phyloP scores from a whole-genome alignment of 2,329 filamentous ascomycete genomes.

The Aspergillus eucalypticola region DNA sequence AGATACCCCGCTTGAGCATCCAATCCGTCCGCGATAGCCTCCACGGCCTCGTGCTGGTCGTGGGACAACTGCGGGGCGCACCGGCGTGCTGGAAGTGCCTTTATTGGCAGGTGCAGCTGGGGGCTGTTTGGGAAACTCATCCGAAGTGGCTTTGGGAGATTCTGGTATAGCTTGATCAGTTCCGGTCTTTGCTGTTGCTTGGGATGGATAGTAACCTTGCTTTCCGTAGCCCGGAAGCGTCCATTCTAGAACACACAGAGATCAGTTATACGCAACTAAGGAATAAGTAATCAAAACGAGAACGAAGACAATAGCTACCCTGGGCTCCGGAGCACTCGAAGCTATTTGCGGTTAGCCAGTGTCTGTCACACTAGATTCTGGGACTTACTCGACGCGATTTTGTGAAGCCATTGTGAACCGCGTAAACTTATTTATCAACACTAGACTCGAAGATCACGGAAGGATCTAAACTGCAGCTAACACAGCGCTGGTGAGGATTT shows the following conservation, averaged over 20 bases:
- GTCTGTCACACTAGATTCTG: neutral
- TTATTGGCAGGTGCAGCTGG: neutral
- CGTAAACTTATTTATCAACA: neutral
- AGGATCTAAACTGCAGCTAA: too few species aligned
- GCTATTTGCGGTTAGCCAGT: constrained; percentile 14
- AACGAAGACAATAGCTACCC: constrained; percentile 18
- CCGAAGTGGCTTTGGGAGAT: neutral
- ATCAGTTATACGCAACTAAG: neutral
- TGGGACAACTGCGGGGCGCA: neutral
- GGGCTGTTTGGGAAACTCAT: constrained; percentile 6
- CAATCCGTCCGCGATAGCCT: constrained; percentile 4
- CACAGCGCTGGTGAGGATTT: neutral
- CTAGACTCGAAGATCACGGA: too few species aligned
- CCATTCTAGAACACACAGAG: constrained; percentile 22
- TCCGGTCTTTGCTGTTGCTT: neutral
- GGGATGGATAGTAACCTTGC: neutral
- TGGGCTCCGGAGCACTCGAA: constrained; percentile 25
- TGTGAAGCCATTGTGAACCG: neutral
- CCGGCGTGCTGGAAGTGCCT: neutral
- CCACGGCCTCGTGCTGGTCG: constrained; percentile 14
- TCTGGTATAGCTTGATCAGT: too few species aligned
- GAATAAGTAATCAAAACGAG: neutral
- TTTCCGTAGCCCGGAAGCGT: constrained; percentile 25
- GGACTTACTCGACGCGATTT: constrained; percentile 16
- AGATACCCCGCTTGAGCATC: neutral